phyloP scores from a whole-genome alignment of 208 protist genomes.

The Naegleria fowleri region DNA sequence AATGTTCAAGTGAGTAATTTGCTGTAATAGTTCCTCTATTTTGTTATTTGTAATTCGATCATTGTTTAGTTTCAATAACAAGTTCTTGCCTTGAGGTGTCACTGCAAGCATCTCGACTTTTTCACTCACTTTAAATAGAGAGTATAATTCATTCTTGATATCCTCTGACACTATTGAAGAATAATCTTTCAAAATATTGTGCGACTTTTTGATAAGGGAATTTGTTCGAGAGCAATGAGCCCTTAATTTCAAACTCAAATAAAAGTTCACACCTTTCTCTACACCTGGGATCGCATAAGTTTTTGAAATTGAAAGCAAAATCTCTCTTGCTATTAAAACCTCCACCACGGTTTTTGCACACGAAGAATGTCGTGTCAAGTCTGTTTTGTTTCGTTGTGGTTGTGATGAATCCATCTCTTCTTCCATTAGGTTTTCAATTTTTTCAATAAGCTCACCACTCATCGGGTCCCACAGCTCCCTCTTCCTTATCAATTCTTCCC shows the following conservation, averaged over 20 bases:
- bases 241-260: background rate
- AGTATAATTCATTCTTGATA: background rate
- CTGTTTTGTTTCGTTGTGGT: no score
- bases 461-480: no score
- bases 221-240: background rate
- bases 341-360: no score
- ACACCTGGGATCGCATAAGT: background rate
- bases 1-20: background rate
- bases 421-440: no score
- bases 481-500: no score
- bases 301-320: background rate
- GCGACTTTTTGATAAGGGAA: background rate
- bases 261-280: background rate
- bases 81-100: background rate
- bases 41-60: background rate
- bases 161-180: background rate
- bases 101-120: background rate
- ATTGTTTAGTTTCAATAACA: background rate
- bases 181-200: background rate
- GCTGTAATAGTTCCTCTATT: background rate
- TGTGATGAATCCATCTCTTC: no score
- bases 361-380: no score
- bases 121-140: background rate
- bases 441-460: no score
- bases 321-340: no score